phyloP scores from a whole-genome alignment of 106 monocot species.

The Dendrobium officinale region DNA sequence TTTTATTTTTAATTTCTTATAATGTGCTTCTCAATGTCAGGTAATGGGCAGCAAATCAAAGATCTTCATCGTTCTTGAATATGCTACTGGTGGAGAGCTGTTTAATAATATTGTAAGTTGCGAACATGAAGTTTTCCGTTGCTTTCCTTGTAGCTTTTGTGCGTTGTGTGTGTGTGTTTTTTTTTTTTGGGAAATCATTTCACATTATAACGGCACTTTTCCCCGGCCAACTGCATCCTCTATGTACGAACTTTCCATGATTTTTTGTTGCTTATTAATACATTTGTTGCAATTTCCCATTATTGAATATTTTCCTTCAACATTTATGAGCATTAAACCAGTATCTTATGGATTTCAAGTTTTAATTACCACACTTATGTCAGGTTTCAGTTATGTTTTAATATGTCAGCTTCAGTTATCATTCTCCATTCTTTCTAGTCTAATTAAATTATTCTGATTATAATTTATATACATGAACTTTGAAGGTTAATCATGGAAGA shows the following conservation, averaged over 20 bases:
- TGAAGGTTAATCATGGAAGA: constrained; percentile 64
- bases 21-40: constrained; percentile 21
- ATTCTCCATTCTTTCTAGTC: not conserved
- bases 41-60: constrained; percentile 97
- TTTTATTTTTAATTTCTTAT: not conserved
- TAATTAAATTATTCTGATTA: not conserved
- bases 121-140: not conserved
- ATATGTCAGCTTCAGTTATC: not conserved
- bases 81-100: constrained; percentile 80
- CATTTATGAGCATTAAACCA: not conserved
- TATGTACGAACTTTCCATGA: not conserved
- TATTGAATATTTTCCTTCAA: not conserved
- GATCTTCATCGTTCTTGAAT: constrained; percentile 86
- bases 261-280: not conserved
- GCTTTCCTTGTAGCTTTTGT: not conserved
- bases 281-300: not conserved
- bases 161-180: not conserved
- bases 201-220: not conserved
- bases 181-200: not conserved
- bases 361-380: not conserved
- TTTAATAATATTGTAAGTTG: constrained; percentile 88
- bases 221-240: not conserved
- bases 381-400: not conserved
- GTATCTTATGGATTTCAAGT: not conserved
- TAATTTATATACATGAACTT: not conserved